Conservation (phyloP, 2,329 filamentous ascomycete genomes). For the Exophiala sp. region DNA sequence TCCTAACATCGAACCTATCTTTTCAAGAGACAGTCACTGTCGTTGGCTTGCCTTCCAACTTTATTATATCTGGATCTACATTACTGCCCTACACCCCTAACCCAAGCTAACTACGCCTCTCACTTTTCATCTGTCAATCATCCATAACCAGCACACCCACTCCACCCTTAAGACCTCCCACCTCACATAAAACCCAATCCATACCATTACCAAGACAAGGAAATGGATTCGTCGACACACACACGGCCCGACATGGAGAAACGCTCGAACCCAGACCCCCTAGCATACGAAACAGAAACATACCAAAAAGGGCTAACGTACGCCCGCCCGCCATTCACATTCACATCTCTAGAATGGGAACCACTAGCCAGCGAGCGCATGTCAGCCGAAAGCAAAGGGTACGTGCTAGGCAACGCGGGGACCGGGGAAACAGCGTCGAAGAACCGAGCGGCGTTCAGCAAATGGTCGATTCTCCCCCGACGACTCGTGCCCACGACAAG, state of each 20-base stretch:
- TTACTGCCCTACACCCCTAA: no score
- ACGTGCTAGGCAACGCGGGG: conserved; percentile 58
- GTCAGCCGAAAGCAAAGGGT: conserved; percentile 47
- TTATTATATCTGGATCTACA: no score
- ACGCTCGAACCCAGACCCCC: conserved; percentile 3
- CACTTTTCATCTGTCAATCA: no score
- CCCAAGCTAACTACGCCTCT: no score
- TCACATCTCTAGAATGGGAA: conserved; percentile 53
- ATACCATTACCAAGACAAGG: not conserved
- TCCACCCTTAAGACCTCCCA: no score
- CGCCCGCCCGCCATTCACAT: conserved; percentile 50
- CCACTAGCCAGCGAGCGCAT: conserved; percentile 42
- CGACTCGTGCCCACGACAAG: conserved; percentile 48
- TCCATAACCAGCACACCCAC: no score
- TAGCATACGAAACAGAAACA: conserved; percentile 43
- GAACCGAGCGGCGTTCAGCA: conserved; percentile 53
- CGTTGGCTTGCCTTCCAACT: no score
- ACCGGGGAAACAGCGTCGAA: conserved; percentile 57
- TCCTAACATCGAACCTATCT: no score
- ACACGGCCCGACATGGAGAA: conserved; percentile 2
- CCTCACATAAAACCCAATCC: no score
- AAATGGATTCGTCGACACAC: conserved; percentile 2
- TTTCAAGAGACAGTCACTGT: no score
- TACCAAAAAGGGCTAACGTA: conserved; percentile 50
- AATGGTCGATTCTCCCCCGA: conserved; percentile 33